Percentiles rank a stretch among this genome's conserved stretches.
These are phyloP conservation scores for Gliomastix tumulicola DNA, from an alignment of 2,329 filamentous ascomycete genomes.

Conservation along the genomic window DNA sequence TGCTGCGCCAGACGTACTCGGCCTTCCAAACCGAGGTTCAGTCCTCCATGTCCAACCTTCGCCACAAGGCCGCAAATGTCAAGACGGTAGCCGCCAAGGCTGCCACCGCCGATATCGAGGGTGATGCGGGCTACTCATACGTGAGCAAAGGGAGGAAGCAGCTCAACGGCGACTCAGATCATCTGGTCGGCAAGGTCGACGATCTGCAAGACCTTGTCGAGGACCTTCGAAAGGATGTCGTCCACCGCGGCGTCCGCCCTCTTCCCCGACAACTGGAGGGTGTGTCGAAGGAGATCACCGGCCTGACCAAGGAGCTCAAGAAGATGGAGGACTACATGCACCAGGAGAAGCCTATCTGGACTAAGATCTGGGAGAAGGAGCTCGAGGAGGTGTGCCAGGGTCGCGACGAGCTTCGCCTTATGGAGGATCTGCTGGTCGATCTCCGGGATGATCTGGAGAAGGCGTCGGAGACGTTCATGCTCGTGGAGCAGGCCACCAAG, in stretches of 20 bases:
- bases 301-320: conserved; percentile 78
- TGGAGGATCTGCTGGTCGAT: conserved; percentile 91
- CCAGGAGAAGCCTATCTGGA: conserved; percentile 93
- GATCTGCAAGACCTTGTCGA: conserved; percentile 97
- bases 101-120: conserved; percentile 62
- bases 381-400: conserved; percentile 94
- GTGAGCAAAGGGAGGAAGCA: conserved; percentile 83
- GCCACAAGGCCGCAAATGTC: conserved; percentile 73
- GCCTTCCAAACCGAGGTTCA: conserved; percentile 85
- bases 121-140: conserved; percentile 76
- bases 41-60: conserved; percentile 77
- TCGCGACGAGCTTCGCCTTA: conserved; percentile 87
- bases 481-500: conserved; percentile 97
- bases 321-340: conserved; percentile 90
- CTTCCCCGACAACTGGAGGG: conserved; percentile 82
- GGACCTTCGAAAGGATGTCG: conserved; percentile 94
- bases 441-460: conserved; percentile 91
- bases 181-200: conserved; percentile 85
- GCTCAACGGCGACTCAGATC: conserved; percentile 80
- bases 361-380: conserved; percentile 98
- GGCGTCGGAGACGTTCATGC: conserved; percentile 82
- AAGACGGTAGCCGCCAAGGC: conserved; percentile 69
- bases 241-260: conserved; percentile 84
- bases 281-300: conserved; percentile 81
- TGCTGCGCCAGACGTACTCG: conserved; percentile 88